Conservation (phyloP, 768 basidiomycete species). For the Russula sp. region DNA sequence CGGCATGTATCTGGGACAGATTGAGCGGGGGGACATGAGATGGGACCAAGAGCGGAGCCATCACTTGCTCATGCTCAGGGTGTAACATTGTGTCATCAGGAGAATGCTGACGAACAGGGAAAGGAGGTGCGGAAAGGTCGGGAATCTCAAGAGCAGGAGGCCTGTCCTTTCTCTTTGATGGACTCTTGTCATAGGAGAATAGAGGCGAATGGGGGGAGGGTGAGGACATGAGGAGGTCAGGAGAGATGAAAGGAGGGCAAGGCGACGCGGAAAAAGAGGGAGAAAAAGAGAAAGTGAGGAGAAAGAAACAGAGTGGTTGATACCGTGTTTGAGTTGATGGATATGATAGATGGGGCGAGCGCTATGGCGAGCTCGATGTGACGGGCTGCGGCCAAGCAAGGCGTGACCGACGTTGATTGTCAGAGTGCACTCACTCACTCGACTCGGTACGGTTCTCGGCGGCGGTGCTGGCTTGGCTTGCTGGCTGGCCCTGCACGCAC, state of each 20-base stretch:
- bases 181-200: slow-evolving; percentile 32
- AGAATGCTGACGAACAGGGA: slow-evolving; percentile 29
- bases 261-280: slow-evolving; percentile 25
- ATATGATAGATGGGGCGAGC: slow-evolving; percentile 18
- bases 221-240: slow-evolving; percentile 37
- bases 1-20: slow-evolving; percentile 37
- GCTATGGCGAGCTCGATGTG: slow-evolving; percentile 21
- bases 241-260: slow-evolving; percentile 31
- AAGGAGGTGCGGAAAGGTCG: slow-evolving; percentile 32
- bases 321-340: not conserved
- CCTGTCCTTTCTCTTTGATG: slow-evolving; percentile 42
- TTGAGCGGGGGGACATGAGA: slow-evolving; percentile 10
- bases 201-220: slow-evolving; percentile 23
- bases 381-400: slow-evolving; percentile 15
- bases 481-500: too few relatives aligned
- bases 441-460: not conserved
- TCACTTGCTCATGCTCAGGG: slow-evolving; percentile 16
- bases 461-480: too few relatives aligned
- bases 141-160: slow-evolving; percentile 46
- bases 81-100: slow-evolving; percentile 17
- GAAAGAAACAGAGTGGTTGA: slow-evolving; percentile 6
- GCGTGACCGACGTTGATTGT: slow-evolving; percentile 14
- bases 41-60: not conserved
- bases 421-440: not conserved
- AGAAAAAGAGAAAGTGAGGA: slow-evolving; percentile 23